phyloP scores from a whole-genome alignment of 306 rosid species.

The Ammopiptanthus mongolicus region DNA sequence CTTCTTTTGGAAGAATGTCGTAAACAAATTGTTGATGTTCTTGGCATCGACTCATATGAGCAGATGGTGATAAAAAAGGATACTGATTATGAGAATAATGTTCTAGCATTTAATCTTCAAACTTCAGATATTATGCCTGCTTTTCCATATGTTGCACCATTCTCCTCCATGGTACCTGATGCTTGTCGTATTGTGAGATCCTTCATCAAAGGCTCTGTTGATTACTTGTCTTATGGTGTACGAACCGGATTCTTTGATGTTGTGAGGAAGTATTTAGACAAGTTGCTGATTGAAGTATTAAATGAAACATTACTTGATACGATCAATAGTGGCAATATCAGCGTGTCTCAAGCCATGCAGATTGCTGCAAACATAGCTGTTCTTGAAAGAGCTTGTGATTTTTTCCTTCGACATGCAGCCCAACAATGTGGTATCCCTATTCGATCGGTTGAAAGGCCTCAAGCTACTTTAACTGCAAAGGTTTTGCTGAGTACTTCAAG shows the following conservation, averaged over 20 bases:
- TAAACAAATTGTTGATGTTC: constrained; percentile 41
- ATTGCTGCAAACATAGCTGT: constrained; percentile 82
- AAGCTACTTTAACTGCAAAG: constrained; percentile 71
- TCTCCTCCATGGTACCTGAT: constrained; percentile 88
- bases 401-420: constrained; percentile 68
- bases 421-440: constrained; percentile 50
- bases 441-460: constrained; percentile 63
- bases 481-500: constrained; percentile 62
- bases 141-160: constrained; percentile 80
- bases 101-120: constrained; percentile 68
- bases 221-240: constrained; percentile 64
- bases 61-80: constrained; percentile 87
- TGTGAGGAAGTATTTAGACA: constrained; percentile 69
- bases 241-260: constrained; percentile 44
- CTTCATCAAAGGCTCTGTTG: constrained; percentile 82
- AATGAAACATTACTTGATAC: constrained; percentile 61
- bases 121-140: constrained; percentile 80
- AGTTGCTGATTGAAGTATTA: constrained; percentile 59
- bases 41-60: constrained; percentile 67
- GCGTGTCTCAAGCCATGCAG: constrained; percentile 92
- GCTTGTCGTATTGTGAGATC: constrained; percentile 72
- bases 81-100: constrained; percentile 63
- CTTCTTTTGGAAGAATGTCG: constrained; percentile 75
- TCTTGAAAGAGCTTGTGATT: constrained; percentile 92
- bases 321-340: constrained; percentile 52